These are phyloP conservation scores for Paradendryphiella salina DNA, from an alignment of 2,329 filamentous ascomycete genomes.

Conservation along the genomic window DNA sequence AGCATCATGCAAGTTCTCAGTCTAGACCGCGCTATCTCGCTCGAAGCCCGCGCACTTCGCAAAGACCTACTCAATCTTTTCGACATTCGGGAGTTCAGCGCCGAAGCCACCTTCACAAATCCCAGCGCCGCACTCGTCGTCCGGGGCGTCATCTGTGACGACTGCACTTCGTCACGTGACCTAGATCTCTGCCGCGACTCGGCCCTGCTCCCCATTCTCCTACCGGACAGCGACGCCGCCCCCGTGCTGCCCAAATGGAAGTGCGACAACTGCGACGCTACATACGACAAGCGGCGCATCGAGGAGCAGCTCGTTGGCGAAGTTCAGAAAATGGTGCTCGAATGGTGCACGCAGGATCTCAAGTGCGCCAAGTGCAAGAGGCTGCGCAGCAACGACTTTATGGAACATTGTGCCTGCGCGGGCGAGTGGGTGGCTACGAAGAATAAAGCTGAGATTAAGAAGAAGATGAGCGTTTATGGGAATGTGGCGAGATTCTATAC, in stretches of 20 bases:
- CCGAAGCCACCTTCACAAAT: conserved; percentile 84
- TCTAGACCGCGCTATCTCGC: conserved; percentile 84
- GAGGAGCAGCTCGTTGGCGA: conserved; percentile 81
- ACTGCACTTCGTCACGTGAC: conserved; percentile 86
- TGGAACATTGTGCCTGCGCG: conserved; percentile 94
- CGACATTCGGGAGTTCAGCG: conserved; percentile 90
- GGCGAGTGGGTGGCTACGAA: conserved; percentile 80
- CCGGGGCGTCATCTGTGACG: conserved; percentile 78
- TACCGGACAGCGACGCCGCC: conserved; percentile 35
- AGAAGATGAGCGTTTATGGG: conserved; percentile 68
- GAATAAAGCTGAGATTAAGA: conserved; percentile 66
- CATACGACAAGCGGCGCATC: conserved; percentile 76
- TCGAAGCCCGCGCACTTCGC: conserved; percentile 84
- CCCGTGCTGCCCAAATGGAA: conserved; percentile 68
- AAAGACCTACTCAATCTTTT: conserved; percentile 89
- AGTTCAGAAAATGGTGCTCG: conserved; percentile 72
- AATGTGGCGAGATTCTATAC: conserved; percentile 79
- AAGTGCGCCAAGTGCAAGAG: conserved; percentile 73
- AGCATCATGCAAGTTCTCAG: conserved; percentile 88
- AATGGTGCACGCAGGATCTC: conserved; percentile 88
- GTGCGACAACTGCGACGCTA: conserved; percentile 73
- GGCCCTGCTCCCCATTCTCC: conserved; percentile 66
- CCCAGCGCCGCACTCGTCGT: conserved; percentile 76
- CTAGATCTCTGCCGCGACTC: conserved; percentile 91
- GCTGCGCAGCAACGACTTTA: conserved; percentile 84